Percentiles rank a stretch among this genome's conserved stretches.
Conservation (phyloP, 306 rosid species). For the Casuarina glauca region DNA sequence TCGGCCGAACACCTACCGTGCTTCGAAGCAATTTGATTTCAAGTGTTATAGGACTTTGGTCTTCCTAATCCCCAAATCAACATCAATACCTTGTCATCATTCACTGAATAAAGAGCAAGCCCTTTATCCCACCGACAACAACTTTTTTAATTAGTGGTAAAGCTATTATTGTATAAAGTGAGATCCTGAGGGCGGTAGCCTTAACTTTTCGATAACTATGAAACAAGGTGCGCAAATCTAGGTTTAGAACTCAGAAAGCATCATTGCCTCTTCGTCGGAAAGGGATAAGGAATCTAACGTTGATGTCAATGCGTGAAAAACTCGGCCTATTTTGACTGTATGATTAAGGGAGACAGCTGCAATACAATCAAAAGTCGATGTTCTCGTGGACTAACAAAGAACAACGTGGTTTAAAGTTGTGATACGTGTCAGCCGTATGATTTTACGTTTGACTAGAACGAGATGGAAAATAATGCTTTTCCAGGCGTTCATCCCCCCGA, state of each 20-base stretch:
- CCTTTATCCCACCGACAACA: not conserved
- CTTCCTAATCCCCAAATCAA: not conserved
- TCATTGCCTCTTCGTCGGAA: not conserved
- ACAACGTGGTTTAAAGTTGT: not conserved
- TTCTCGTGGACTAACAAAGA: not conserved
- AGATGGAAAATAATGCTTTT: not conserved
- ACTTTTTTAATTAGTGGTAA: not conserved
- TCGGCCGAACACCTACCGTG: not conserved
- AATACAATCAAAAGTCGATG: not conserved
- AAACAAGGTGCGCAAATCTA: not conserved
- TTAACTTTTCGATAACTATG: not conserved
- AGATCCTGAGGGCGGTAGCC: not conserved
- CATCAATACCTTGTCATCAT: not conserved
- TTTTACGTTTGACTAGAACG: not conserved
- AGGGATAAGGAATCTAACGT: not conserved
- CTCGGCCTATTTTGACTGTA: no score
- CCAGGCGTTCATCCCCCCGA: not conserved
- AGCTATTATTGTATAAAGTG: no score
- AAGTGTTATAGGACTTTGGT: not conserved
- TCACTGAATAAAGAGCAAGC: not conserved
- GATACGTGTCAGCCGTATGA: not conserved
- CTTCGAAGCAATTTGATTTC: not conserved
- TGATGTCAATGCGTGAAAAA: not conserved
- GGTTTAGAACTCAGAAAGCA: not conserved
- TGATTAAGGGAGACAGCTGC: slow-evolving; percentile 4